Evolutionary conservation across 2,329 filamentous ascomycete genomes (phyloP), one percentile per base, ranked within the genome.

Genomic region (Hymenoscyphus scutula): DNA sequence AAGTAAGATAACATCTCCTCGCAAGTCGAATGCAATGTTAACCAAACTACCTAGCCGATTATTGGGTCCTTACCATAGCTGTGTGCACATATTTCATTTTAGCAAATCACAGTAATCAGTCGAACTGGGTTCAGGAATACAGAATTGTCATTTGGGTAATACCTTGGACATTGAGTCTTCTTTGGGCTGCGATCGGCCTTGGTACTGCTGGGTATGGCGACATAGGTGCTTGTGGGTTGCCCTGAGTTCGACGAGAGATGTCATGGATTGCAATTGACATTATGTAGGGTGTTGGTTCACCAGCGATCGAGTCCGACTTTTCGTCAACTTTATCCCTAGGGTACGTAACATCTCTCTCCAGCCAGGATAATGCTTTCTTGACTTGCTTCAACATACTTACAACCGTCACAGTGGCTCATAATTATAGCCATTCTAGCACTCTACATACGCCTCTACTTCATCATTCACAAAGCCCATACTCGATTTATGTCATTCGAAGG

Each of bases 11-110:
- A 8, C 11, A 5, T 34, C 38, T 41, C 38, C 38, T 41, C 2
- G 13, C 53, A 8, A 5, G 41, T 3, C n/a, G 17, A 19, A 13
- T 37, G 3, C 30, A 34, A 2, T 48, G 11, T 54, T 60, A 54
- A 60, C 54, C 34, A 34, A 17, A 45, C 34, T 30, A n/a, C n/a
- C n/a, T 32, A 76, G 74, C 77, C 11, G 77, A 79, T 66, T 79
- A 78, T 60, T 79, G 77, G 77, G 74, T 79, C 7, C 62, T 79
- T 1, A 62, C 70, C n/a, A 78, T 79, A 53, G 77, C 77, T 1
- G 58, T 77, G 6, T 78, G 73, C 66, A 79, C 77, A 0, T 79
- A 74, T 59, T 70, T 78, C 1, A 75, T 79, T 37, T 70, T 79
- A 19, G 73, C 75, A 13, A 76, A 76, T 59, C 71, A 75, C 60